phyloP scores from a whole-genome alignment of 2,329 filamentous ascomycete genomes.

The Aspergillus ochraceoroseus region DNA sequence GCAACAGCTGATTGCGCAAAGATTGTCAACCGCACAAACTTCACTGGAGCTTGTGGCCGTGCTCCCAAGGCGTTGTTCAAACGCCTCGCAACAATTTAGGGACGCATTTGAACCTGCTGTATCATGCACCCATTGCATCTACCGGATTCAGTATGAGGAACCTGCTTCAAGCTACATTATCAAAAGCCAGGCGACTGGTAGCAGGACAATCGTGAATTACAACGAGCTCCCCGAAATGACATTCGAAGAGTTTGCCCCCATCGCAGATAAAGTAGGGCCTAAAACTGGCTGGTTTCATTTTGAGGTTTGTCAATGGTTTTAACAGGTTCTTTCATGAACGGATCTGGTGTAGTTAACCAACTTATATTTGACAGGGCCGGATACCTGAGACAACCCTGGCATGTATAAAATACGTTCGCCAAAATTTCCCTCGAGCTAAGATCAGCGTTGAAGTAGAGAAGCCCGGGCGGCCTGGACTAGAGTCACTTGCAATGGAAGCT shows the following conservation, averaged over 20 bases:
- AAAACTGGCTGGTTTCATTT: constrained; percentile 62
- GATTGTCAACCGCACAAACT: constrained; percentile 8
- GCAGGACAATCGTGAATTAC: constrained; percentile 66
- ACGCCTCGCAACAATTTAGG: constrained; percentile 50
- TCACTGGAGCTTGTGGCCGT: constrained; percentile 41
- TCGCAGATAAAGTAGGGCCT: constrained; percentile 41
- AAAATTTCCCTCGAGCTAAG: constrained; percentile 41
- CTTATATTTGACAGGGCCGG: constrained; percentile 60
- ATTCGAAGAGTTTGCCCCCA: constrained; percentile 52
- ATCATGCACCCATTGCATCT: constrained; percentile 55
- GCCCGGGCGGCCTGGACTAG: constrained; percentile 57
- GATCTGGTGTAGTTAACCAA: too few species aligned
- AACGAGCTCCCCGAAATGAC: constrained; percentile 66
- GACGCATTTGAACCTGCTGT: constrained; percentile 52
- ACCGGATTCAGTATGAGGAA: constrained; percentile 51
- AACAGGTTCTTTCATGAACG: too few species aligned
- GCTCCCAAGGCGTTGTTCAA: constrained; percentile 52
- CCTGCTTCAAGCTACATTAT: constrained; percentile 67
- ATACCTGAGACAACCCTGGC: constrained; percentile 56
- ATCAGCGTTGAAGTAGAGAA: constrained; percentile 72
- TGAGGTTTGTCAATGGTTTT: constrained; percentile 52
- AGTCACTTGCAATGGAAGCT: constrained; percentile 56
- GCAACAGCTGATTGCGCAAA: constrained; percentile 52
- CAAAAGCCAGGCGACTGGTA: constrained; percentile 55
- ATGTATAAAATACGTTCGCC: constrained; percentile 56